A percentile compares a stretch with the other conserved stretches of the same genome.
Conservation (phyloP, 805 yeast species). For the Metschnikowia picachoensis region DNA sequence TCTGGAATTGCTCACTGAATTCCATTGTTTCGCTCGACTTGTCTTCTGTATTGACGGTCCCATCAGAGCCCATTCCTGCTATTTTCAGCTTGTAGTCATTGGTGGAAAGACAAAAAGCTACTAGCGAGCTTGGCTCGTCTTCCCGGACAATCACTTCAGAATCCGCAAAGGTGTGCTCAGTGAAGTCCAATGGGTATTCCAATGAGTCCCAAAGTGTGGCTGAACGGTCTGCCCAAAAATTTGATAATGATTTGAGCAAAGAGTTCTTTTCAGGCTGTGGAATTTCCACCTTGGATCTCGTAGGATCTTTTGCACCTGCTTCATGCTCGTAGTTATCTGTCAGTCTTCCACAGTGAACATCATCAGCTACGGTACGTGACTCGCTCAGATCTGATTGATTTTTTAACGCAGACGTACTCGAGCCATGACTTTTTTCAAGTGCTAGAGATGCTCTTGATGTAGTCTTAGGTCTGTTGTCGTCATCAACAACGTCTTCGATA, state of each 20-base stretch:
- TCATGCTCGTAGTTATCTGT: not conserved
- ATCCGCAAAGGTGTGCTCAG: slow-evolving; percentile 91
- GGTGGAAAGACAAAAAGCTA: slow-evolving; percentile 87
- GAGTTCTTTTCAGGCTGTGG: slow-evolving; percentile 65
- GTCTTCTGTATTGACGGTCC: slow-evolving; percentile 3
- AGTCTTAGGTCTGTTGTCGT: slow-evolving; percentile 20
- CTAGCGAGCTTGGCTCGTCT: slow-evolving; percentile 92
- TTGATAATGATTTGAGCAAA: slow-evolving; percentile 75
- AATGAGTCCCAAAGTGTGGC: slow-evolving; percentile 94
- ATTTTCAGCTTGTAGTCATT: slow-evolving; percentile 74
- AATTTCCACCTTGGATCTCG: slow-evolving; percentile 22
- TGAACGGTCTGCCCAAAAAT: slow-evolving; percentile 97
- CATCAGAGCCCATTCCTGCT: slow-evolving; percentile 28
- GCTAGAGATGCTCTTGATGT: not conserved
- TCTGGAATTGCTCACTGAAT: slow-evolving; percentile 26
- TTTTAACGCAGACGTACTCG: not conserved
- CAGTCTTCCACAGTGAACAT: no score
- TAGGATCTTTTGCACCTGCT: slow-evolving; percentile 1
- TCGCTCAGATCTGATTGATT: not conserved
- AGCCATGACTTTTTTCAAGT: not conserved
- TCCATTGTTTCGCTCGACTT: slow-evolving; percentile 21
- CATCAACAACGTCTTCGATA: slow-evolving; percentile 81
- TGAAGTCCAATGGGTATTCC: slow-evolving; percentile 71
- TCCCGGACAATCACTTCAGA: slow-evolving; percentile 91
- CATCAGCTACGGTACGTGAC: no score